Percentiles rank a stretch among this genome's conserved stretches.
phyloP scores from a whole-genome alignment of 2,329 filamentous ascomycete species.

The Cercospora nicotianae region DNA sequence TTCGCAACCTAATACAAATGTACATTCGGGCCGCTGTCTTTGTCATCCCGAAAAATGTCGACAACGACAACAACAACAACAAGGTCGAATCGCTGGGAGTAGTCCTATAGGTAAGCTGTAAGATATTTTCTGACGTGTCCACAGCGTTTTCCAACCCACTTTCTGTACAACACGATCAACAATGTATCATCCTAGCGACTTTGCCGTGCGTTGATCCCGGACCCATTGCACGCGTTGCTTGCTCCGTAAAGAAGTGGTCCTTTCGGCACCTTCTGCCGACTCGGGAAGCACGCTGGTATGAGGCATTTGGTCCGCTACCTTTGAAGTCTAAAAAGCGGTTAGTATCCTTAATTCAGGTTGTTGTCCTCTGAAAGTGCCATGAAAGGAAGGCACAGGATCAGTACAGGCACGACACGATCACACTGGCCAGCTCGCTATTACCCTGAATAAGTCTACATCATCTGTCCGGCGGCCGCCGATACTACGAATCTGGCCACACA shows the following conservation, averaged over 20 bases:
- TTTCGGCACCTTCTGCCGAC: constrained; percentile 3
- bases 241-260: constrained; percentile 10
- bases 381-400: neutral
- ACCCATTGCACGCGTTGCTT: neutral
- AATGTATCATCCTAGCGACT: neutral
- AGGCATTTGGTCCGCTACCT: neutral
- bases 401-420: neutral
- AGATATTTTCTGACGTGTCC: neutral
- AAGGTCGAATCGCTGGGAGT: neutral
- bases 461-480: neutral
- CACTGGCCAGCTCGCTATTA: neutral
- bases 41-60: neutral
- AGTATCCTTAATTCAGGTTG: neutral
- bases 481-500: neutral
- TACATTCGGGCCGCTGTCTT: no score
- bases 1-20: no score
- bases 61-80: neutral
- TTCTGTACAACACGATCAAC: no score
- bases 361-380: neutral
- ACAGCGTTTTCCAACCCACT: no score
- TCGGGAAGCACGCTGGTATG: neutral
- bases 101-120: neutral
- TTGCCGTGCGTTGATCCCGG: neutral
- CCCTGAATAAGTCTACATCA: no score
- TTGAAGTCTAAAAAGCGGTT: neutral